Base-by-base conservation (phyloP, 2,329 filamentous ascomycete species). In the Akanthomyces lecanii region DNA sequence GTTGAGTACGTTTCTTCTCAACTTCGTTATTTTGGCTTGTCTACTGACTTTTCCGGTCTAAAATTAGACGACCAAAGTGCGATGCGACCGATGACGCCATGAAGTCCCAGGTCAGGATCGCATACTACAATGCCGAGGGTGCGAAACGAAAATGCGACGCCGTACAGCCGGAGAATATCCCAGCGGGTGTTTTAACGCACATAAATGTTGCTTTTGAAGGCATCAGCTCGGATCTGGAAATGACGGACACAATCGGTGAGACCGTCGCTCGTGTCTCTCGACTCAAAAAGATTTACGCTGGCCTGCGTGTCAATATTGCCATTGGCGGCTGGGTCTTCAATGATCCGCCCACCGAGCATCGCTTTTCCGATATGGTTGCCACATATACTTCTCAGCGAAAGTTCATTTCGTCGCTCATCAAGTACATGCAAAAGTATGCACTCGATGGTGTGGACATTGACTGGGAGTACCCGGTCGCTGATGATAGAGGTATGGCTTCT, bases 321-420 rank as follows among this genome's bases (percentile, higher is more conserved):
- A 40, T 78, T 12, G 76, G 76, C 4, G 76, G 76, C 3, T 77
- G 73, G 71, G 68, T 72, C 2, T 76, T 79, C 64, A 76, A 71
- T 59, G 76, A 81, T 51, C 68, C 69, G 69, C 44, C 65, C 69
- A 18, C 70, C 67, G 5, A 65, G 68, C n/a, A 69, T 66, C 3
- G 69, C 67, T 61, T 61, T 14, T 52, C 47, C 12, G 23, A 50
- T 7, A 30, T 60, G 30, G 47, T 21, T 7, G 28, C 42, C n/a
- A 36, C 44, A n/a, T 23, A 44, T 33, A n/a, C 21, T 40, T 8
- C 21, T 16, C 51, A 30, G 2, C 8, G 16, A 1, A 33, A 40
- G 6, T 60, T 60, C 16, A 36, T 67, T 69, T 11, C 45, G 3
- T 33, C 38, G 18, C 38, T 61, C 11, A 54, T 61, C 10, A 36